Conservation (phyloP, 768 basidiomycete species). For the Wakefieldia striispora region DNA sequence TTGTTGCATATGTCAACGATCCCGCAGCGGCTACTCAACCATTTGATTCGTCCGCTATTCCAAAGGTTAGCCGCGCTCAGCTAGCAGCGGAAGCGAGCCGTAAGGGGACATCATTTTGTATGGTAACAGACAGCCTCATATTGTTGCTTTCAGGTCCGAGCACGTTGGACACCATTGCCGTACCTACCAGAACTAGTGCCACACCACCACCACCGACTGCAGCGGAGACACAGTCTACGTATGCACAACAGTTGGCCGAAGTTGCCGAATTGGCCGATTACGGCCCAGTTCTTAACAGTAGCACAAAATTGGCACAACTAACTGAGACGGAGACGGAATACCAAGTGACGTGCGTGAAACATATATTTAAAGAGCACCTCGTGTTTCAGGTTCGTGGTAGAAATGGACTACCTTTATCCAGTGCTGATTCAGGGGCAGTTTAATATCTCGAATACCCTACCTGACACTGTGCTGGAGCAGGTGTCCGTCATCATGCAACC, state of each 20-base stretch:
- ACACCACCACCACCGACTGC: conserved; percentile 76
- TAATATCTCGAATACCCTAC: conserved; percentile 95
- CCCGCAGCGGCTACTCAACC: conserved; percentile 63
- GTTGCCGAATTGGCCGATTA: conserved; percentile 85
- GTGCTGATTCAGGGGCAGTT: conserved; percentile 52
- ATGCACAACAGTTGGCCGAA: conserved; percentile 79
- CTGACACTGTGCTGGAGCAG: conserved; percentile 92
- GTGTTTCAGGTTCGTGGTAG: conserved; percentile 83
- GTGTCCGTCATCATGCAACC: conserved; percentile 93
- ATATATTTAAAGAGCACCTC: conserved; percentile 91
- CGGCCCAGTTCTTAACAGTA: conserved; percentile 87
- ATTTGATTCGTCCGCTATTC: conserved; percentile 82
- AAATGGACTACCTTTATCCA: neutral
- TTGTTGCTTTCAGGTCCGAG: conserved; percentile 64
- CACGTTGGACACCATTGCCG: conserved; percentile 80
- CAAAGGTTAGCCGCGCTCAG: conserved; percentile 93
- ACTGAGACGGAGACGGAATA: conserved; percentile 99
- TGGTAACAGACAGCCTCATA: conserved; percentile 11
- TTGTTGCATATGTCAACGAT: conserved; percentile 93
- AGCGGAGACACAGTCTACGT: conserved; percentile 85
- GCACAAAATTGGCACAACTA: conserved; percentile 70
- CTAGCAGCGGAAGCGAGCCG: conserved; percentile 86
- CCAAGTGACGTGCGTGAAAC: conserved; percentile 94
- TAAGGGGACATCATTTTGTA: conserved; percentile 37
- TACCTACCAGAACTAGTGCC: conserved; percentile 57